Conservation (phyloP, 2,329 filamentous ascomycete species). For the Aspergillus brasiliensis region DNA sequence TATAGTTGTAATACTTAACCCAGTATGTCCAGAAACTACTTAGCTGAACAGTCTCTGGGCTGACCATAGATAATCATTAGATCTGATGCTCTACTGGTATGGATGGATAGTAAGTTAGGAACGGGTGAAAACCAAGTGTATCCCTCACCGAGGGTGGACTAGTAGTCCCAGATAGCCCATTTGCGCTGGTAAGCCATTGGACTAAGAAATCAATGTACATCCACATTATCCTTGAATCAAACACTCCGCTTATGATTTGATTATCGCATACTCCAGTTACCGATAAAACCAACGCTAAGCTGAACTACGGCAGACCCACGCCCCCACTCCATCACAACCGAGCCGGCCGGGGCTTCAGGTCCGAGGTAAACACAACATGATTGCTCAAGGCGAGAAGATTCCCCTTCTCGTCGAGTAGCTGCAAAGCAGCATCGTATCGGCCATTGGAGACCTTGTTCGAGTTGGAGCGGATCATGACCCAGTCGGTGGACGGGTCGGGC, state of each 20-base stretch:
- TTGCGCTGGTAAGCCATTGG: no score
- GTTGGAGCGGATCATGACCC: constrained; percentile 24
- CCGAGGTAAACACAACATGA: constrained; percentile 23
- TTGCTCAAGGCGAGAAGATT: constrained; percentile 24
- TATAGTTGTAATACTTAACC: no score
- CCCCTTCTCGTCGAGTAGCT: constrained; percentile 20
- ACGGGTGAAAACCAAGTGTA: no score
- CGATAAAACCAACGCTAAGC: not conserved
- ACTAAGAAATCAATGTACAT: no score
- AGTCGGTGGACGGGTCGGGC: constrained; percentile 20
- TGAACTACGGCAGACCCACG: not conserved
- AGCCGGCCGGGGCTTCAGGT: constrained; percentile 8
- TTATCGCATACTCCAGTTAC: not conserved
- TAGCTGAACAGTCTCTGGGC: no score
- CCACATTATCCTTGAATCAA: no score
- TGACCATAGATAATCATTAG: no score
- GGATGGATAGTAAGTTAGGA: no score
- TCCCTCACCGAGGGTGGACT: no score
- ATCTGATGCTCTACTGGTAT: no score
- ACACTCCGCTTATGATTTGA: not conserved
- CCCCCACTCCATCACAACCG: not conserved
- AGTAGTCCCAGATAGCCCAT: no score
- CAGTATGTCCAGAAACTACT: no score
- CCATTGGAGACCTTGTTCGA: constrained; percentile 20
- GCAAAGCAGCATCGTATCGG: constrained; percentile 24